Evolutionary conservation across 257 asterid species (phyloP), one percentile per base, ranked within the genome.

Genomic region (Vinca minor): DNA sequence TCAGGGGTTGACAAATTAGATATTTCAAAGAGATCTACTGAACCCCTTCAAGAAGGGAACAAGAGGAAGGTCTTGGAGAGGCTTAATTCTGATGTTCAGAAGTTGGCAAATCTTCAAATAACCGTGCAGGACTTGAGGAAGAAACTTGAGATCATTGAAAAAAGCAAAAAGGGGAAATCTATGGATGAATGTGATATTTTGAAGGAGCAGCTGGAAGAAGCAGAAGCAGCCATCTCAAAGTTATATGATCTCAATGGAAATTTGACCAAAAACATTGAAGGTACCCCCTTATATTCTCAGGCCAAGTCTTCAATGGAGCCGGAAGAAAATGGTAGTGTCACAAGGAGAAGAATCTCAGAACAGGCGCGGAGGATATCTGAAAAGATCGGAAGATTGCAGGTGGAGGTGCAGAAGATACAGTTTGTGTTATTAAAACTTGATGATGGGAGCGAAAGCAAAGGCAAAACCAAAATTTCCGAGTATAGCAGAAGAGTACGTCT

Each of bases 71-170:
- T 89, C 47, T 54, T 89, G 69, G 92, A 86, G 62, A 79, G 97
- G 80, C 94, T 93, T 28, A 85, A 89, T 62, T 89, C 97, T 0
- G 97, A 90, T 44, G 86, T 87, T 48, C 95, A 87, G 77, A 89
- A 90, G 69, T 57, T 93, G 71, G 87, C 85, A 4, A 93, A 89
- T 76, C 96, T 93, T 59, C 95, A 89, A 64, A 89, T 89, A 35
- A 82, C 95, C 0, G 91, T 93, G 25, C 85, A 82, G 35, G 97
- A 85, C 68, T 65, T 93, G 83, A 89, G 78, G 86, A 83, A 78
- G 77, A 88, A 87, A 70, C 87, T 89, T 25, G 87, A 79, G 71
- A 77, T 71, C 32, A 87, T 85, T 0, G 95, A 80, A 81, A 86
- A 87, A 76, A 78, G 87, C 72, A 87, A 78, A 66, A 79, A 83